Evolutionary conservation across 2,329 filamentous ascomycete genomes (phyloP), one percentile per base, ranked within the genome.

Genomic region (Cadophora sp.): DNA sequence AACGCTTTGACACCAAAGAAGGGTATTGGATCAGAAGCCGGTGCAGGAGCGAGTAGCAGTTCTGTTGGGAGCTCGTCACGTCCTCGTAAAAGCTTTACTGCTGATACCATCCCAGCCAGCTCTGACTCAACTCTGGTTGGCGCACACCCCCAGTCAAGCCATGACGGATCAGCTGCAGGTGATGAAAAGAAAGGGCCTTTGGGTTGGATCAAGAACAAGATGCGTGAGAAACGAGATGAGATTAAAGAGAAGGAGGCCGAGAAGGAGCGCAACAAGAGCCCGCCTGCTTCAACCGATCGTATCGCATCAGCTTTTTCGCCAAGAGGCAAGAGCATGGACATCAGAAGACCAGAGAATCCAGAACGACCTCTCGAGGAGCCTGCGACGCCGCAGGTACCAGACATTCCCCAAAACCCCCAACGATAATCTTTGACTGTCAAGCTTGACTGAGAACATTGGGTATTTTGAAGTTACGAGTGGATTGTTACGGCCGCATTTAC

Each of bases 21-120:
- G 48, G 81, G 80, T 1, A 73, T 89, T n/a, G 89, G 89, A 14
- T 83, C 85, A 13, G 91, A 91, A 69, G 81, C 84, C 9, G 84
- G 86, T 64, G 89, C 89, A 1, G 88, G 89, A 71, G 82, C 84
- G 67, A 93, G 90, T 76, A 88, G 84, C 24, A 90, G 87, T 51
- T 92, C 91, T 0, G 81, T 93, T 58, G 87, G 87, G 20, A 93
- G 90, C 74, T 85, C 83, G 74, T 62, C 69, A 65, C 79, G 81
- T 65, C 80, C 79, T 7, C 77, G 80, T 66, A 81, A 82, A 66
- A 83, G 80, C 67, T 80, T 80, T 11, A 80, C 79, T n/a, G 81
- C 81, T 39, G 78, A 81, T 53, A 79, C 79, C 60, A 72, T 73
- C 39, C 72, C 79, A 56, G 67, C 66, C 18, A 72, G 70, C 9